Conservation (phyloP, 2,329 filamentous ascomycete species). For the Calonectria hongkongensis region DNA sequence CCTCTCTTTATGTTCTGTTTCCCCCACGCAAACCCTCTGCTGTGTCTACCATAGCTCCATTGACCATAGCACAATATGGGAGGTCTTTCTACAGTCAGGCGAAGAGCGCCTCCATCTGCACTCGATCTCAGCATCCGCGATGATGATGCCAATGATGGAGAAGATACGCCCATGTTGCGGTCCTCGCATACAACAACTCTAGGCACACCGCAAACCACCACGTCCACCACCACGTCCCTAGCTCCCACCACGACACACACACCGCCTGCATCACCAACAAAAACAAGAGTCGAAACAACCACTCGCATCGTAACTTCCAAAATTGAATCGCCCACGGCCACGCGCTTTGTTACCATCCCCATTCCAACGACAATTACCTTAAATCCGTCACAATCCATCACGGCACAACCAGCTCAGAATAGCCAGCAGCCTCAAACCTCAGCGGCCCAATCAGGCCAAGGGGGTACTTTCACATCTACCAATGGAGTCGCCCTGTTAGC, state of each 20-base stretch:
- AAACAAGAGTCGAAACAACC: not conserved
- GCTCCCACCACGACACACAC: not conserved
- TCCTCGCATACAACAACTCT: not conserved
- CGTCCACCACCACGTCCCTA: not conserved
- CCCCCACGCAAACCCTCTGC: not conserved
- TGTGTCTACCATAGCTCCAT: not conserved
- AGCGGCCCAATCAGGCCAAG: not conserved
- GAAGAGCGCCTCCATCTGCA: conserved; percentile 6
- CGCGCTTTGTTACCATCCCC: conserved; percentile 14
- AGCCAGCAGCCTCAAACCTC: not conserved
- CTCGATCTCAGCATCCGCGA: conserved; percentile 13
- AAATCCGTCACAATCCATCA: not conserved
- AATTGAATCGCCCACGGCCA: conserved; percentile 10
- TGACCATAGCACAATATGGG: conserved; percentile 6
- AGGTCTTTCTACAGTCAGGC: not conserved
- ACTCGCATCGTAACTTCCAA: not conserved
- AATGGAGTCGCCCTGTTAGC: conserved; percentile 7
- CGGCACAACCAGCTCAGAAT: not conserved
- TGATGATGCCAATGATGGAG: not conserved
- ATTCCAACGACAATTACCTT: not conserved
- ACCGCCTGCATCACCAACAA: not conserved
- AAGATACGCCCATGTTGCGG: not conserved
- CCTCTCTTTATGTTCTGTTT: not conserved
- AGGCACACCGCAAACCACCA: not conserved
- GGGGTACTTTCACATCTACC: not conserved